Base-by-base conservation (phyloP, 805 yeast species). In the Candida berthetii region DNA sequence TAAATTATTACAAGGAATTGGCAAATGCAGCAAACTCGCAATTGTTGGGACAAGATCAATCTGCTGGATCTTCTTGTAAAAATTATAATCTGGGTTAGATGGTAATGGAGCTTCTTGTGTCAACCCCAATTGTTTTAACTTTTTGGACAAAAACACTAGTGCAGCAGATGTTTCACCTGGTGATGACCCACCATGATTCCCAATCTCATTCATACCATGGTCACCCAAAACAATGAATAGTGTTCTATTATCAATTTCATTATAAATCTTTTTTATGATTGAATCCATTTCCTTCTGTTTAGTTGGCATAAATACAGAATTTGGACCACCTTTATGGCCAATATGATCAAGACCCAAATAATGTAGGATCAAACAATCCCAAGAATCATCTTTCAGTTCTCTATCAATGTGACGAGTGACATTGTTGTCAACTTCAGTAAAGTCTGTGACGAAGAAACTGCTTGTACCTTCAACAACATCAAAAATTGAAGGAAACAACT, bases 121-220 rank as follows among this genome's bases (percentile, higher is more conserved):
- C 43, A 36, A 13, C 6, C 51, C 44, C 11, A 57, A 48, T 1
- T 52, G 42, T 38, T 64, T 48, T 42, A 89, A 73, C 49, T 73
- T 72, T 8, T 82, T 77, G 0, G 96, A 82, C 0, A 85, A 64
- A 35, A 91, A 71, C 1, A 80, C 64, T 54, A 93, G 53, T 0
- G 84, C 97, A 1, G 99, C 83, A 14, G 89, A 84, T 0, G 97
- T 91, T 60, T 93, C 99, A 2, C 96, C 96, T 0, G 72, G 58
- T 3, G 96, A 85, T 0, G 97, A 86, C 1, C 98, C 99, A 7
- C 99, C 99, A 59, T 93, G 98, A 53, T 90, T 91, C 1, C 97
- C 97, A 4, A 84, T 76, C 40, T 89, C 95, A 55, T 89, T 89
- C 97, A 90, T 90, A 3, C 97, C 98, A 60, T 90, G 98, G 53